These are phyloP conservation scores for Lentinula guzmanii DNA, from an alignment of 768 basidiomycete species.

Conservation along the genomic window DNA sequence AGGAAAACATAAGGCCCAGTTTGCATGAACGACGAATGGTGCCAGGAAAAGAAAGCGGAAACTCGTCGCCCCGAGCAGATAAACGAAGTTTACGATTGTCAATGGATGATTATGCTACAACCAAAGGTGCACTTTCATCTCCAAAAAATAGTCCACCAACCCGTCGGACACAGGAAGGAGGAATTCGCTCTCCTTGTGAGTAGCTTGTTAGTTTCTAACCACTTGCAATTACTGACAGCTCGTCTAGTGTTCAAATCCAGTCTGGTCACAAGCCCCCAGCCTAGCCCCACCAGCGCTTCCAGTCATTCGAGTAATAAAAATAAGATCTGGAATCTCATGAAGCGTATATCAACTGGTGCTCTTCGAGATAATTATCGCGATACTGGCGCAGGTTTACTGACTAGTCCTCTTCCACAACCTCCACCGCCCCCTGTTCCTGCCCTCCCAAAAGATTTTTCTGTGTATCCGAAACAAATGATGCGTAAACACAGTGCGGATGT, in stretches of 20 bases:
- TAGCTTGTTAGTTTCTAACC: background rate
- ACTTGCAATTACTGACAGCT: background rate
- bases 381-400: conserved; percentile 10
- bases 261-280: background rate
- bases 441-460: conserved; percentile 38
- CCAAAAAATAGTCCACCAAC: background rate
- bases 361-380: conserved; percentile 47
- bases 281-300: conserved; percentile 14
- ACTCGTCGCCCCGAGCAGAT: background rate
- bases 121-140: background rate
- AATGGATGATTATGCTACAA: conserved; percentile 21
- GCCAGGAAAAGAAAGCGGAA: conserved; percentile 8
- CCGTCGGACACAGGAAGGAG: background rate
- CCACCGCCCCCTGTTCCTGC: conserved; percentile 58
- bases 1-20: conserved; percentile 19
- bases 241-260: background rate
- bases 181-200: background rate
- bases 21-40: conserved; percentile 24
- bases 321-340: conserved; percentile 65
- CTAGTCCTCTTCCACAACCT: conserved; percentile 17
- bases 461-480: background rate
- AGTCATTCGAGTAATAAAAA: conserved; percentile 23
- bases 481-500: background rate
- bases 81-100: conserved; percentile 21
- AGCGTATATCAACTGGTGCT: conserved; percentile 60